phyloP scores from a whole-genome alignment of 1,139 yeast species.

The Kodamaea fungicola region DNA sequence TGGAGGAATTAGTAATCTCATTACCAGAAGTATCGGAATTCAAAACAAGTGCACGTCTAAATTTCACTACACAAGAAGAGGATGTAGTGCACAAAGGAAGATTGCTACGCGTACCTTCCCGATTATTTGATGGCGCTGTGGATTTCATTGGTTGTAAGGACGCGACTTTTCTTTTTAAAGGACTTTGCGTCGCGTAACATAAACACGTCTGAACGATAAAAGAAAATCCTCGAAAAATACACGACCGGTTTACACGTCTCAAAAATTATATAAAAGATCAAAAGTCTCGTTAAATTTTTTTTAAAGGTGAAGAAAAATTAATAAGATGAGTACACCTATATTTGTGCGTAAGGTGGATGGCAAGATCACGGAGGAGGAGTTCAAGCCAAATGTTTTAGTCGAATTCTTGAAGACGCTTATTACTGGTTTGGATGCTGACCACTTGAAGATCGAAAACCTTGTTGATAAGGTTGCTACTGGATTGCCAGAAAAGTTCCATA shows the following conservation, averaged over 20 bases:
- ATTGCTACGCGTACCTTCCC: no score
- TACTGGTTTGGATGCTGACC: conserved; percentile 16
- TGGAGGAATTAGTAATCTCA: no score
- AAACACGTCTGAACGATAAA: neutral
- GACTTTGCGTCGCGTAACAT: neutral
- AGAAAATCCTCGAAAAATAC: neutral
- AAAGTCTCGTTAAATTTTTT: neutral
- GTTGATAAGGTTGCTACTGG: conserved; percentile 21
- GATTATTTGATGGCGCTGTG: no score
- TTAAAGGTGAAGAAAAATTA: neutral
- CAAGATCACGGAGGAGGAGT: conserved; percentile 10
- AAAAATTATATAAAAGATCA: neutral
- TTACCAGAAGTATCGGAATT: no score
- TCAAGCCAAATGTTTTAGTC: conserved; percentile 6
- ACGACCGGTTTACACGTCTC: neutral
- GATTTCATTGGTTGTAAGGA: no score
- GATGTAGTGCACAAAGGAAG: no score
- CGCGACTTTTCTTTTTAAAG: neutral
- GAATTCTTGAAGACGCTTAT: conserved; percentile 15
- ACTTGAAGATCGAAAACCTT: conserved; percentile 20
- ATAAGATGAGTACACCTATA: conserved; percentile 3
- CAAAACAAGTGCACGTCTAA: no score
- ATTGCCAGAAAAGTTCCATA: conserved; percentile 31
- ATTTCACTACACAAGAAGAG: no score
- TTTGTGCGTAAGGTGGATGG: conserved; percentile 10